Conservation (phyloP, 345 rosid species). For the Rubroshorea leprosula region DNA sequence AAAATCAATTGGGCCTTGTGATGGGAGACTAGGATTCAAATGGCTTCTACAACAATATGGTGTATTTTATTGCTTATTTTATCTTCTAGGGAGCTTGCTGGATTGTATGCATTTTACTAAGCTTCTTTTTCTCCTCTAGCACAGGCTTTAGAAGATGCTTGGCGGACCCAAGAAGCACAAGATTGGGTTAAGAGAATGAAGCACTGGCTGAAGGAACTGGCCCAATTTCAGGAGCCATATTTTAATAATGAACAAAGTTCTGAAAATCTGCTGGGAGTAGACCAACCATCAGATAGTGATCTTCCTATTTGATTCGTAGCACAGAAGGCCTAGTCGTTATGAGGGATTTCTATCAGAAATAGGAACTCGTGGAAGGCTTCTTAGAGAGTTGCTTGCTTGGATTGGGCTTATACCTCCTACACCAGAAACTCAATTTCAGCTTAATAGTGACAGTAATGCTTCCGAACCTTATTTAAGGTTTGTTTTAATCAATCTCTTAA, state of each 20-base stretch:
- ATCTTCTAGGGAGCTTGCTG: too few species aligned
- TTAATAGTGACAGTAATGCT: conserved; percentile 39
- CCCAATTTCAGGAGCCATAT: conserved; percentile 50
- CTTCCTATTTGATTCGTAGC: conserved; percentile 91
- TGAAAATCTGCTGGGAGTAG: conserved; percentile 32
- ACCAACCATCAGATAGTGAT: conserved; percentile 48
- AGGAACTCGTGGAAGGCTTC: conserved; percentile 88
- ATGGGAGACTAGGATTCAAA: too few species aligned
- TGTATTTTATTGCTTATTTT: too few species aligned
- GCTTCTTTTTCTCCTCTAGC: conserved; percentile 18
- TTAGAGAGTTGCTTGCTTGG: conserved; percentile 65
- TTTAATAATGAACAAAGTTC: conserved; percentile 34
- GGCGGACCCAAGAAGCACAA: conserved; percentile 43
- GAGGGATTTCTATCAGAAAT: conserved; percentile 73
- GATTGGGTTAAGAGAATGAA: conserved; percentile 46
- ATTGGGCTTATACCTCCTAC: conserved; percentile 61
- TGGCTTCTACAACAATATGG: too few species aligned
- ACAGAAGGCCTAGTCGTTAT: conserved; percentile 83
- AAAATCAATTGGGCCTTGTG: too few species aligned
- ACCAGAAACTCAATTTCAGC: conserved; percentile 52
- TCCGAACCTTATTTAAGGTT: conserved; percentile 83
- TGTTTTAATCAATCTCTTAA: conserved; percentile 16
- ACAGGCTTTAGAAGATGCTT: conserved; percentile 49
- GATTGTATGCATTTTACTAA: not conserved
- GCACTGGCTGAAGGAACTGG: conserved; percentile 55